These are phyloP conservation scores for Physcomitrellopsis africana DNA, from an alignment of 225 moss, liverwort and hornwort genomes.

Conservation along the genomic window DNA sequence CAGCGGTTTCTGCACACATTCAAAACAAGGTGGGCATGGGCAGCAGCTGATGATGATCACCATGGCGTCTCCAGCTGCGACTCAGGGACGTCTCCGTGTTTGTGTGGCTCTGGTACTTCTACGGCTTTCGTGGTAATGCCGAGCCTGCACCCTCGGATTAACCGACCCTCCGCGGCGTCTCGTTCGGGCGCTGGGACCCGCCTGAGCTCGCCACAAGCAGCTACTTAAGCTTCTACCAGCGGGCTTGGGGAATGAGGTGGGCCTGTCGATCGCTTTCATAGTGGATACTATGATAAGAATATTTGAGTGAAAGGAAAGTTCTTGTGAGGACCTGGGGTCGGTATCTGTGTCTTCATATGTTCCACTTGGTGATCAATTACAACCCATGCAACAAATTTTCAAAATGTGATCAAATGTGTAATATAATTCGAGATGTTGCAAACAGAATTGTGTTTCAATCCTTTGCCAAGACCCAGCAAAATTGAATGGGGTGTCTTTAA, in stretches of 20 bases:
- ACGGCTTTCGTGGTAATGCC: constrained; percentile 21
- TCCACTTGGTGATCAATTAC: too few species aligned
- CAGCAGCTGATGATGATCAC: constrained; percentile 18
- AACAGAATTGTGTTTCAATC: constrained; percentile 47
- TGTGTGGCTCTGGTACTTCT: constrained; percentile 47
- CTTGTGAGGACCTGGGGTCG: too few species aligned
- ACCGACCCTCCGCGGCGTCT: background rate
- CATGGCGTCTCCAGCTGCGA: constrained; percentile 30
- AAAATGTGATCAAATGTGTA: background rate
- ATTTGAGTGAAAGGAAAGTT: too few species aligned
- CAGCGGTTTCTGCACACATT: too few species aligned
- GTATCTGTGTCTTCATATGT: too few species aligned
- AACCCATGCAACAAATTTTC: too few species aligned
- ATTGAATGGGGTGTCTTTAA: constrained; percentile 38
- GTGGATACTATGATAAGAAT: too few species aligned
- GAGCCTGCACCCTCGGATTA: constrained; percentile 10
- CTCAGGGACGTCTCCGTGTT: constrained; percentile 18
- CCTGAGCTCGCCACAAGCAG: too few species aligned
- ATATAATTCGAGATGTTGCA: constrained; percentile 40
- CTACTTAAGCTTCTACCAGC: too few species aligned
- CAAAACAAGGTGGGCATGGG: background rate
- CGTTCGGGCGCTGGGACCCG: too few species aligned
- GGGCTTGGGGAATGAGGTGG: too few species aligned
- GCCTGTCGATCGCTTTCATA: too few species aligned
- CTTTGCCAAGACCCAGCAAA: constrained; percentile 40